Base-by-base conservation (phyloP, 108 stramenopile genomes). In the Tribonema minus region DNA sequence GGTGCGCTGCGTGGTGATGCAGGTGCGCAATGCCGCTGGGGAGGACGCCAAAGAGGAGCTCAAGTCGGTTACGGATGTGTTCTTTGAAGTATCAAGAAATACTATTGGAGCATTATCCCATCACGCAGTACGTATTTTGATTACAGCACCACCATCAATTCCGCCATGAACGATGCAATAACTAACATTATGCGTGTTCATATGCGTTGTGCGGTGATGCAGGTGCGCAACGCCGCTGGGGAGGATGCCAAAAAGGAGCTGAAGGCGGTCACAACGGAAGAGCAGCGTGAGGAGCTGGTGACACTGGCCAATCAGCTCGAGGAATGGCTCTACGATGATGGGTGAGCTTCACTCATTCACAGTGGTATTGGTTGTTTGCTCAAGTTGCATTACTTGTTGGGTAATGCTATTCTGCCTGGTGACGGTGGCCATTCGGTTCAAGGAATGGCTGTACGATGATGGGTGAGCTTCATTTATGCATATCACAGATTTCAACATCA, bases 291-390 rank as follows among this genome's bases (percentile, higher is more conserved):
- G 69, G 91, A 91, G 37, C 76, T 94, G 63, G 68, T 76, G 25
- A 86, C 91, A 39, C 64, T 88, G 58, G 88, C 91, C 25, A 80
- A 89, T 33, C 92, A 88, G 60, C 89, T 90, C 9, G 94, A 95
- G 82, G 95, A 97, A 5, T 99, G 98, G 98, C 87, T 99, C 76
- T 93, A 96, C 68, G 95, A 95, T 65, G 96, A 96, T 27, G 97
- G 94, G 39, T n/a, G n/a, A n/a, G n/a, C n/a, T n/a, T n/a, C n/a
- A n/a, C n/a, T n/a, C n/a, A n/a, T n/a, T n/a, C n/a, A n/a, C n/a
- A n/a, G n/a, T n/a, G n/a, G n/a, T n/a, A n/a, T n/a, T n/a, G n/a
- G n/a, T n/a, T n/a, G n/a, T n/a, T n/a, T n/a, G n/a, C n/a, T n/a
- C n/a, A n/a, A n/a, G n/a, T n/a, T n/a, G n/a, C n/a, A n/a, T n/a